phyloP scores from a whole-genome alignment of 2,329 filamentous ascomycete genomes.

The Ophiosphaerella herpotricha region DNA sequence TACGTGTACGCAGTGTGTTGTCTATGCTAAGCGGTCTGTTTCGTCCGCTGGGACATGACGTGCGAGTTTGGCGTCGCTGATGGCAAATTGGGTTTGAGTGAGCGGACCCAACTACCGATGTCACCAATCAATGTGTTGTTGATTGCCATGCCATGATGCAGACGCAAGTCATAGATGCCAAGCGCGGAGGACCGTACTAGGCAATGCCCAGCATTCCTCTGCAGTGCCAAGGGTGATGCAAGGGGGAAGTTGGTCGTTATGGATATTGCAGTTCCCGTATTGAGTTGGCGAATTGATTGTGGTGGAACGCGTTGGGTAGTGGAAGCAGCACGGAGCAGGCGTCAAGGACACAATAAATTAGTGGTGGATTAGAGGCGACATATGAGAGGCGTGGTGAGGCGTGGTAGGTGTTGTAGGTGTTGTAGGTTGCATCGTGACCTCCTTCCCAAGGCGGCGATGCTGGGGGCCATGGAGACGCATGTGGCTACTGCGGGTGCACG shows the following conservation, averaged over 20 bases:
- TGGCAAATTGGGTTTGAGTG: neutral
- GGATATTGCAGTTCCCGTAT: slow-evolving; percentile 16
- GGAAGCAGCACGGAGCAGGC: neutral
- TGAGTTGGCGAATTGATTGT: neutral
- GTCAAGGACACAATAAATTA: neutral
- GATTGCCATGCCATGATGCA: slow-evolving; percentile 1
- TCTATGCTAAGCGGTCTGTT: slow-evolving; percentile 6
- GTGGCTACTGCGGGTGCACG: slow-evolving; percentile 34
- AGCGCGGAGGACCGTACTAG: slow-evolving; percentile 24
- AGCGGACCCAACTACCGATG: slow-evolving; percentile 3
- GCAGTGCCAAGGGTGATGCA: slow-evolving; percentile 18
- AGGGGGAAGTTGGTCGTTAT: slow-evolving; percentile 8
- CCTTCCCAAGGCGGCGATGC: slow-evolving; percentile 7
- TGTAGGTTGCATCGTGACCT: slow-evolving; percentile 6
- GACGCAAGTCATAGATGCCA: slow-evolving; percentile 17
- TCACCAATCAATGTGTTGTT: slow-evolving; percentile 1
- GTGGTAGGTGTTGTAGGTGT: slow-evolving; percentile 14
- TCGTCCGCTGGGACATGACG: neutral
- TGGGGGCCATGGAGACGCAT: slow-evolving; percentile 13
- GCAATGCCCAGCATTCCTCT: slow-evolving; percentile 19
- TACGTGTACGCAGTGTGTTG: slow-evolving; percentile 5
- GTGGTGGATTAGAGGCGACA: too few relatives aligned
- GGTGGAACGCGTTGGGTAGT: slow-evolving; percentile 2
- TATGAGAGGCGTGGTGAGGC: slow-evolving; percentile 15
- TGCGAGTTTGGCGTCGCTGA: neutral